Evolutionary conservation across 1,139 yeast genomes (phyloP).

Genomic region (Debaryomyces udenii): DNA sequence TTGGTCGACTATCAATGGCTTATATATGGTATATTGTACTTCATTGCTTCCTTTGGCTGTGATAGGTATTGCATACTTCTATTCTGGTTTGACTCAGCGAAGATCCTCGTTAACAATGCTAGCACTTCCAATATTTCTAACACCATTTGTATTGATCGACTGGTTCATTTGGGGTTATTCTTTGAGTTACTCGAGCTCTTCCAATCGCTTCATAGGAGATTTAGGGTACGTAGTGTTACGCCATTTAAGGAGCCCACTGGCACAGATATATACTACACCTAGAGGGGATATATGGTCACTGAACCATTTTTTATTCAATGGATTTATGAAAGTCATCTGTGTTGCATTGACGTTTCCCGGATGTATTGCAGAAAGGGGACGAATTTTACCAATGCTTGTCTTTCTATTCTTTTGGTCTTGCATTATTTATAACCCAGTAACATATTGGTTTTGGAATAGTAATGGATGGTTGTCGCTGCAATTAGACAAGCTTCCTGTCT

Average conservation of each 20-base stretch:
- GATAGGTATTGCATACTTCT: slow-evolving; percentile 53
- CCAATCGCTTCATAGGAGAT: slow-evolving; percentile 51
- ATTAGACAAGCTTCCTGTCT: slow-evolving; percentile 44
- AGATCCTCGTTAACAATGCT: slow-evolving; percentile 59
- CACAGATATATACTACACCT: slow-evolving; percentile 31
- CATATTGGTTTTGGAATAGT: slow-evolving; percentile 67
- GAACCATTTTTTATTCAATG: slow-evolving; percentile 52
- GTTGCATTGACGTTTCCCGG: slow-evolving; percentile 59
- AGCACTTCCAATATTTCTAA: slow-evolving; percentile 48
- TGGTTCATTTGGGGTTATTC: slow-evolving; percentile 67
- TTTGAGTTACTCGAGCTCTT: slow-evolving; percentile 46
- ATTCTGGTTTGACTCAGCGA: slow-evolving; percentile 61
- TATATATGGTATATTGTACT: slow-evolving; percentile 43
- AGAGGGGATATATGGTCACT: slow-evolving; percentile 45
- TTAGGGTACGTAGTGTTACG: slow-evolving; percentile 46
- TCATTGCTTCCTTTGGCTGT: slow-evolving; percentile 36
- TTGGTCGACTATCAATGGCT: slow-evolving; percentile 33
- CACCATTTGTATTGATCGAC: slow-evolving; percentile 49
- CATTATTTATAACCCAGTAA: slow-evolving; percentile 63
- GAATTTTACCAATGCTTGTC: slow-evolving; percentile 54
- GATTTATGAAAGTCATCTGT: slow-evolving; percentile 54
- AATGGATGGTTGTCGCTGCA: slow-evolving; percentile 59
- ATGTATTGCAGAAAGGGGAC: slow-evolving; percentile 60
- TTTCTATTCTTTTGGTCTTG: slow-evolving; percentile 59
- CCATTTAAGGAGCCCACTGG: slow-evolving; percentile 29